These are phyloP conservation scores for Candida mattraensis DNA, from an alignment of 805 yeast species.

Conservation along the genomic window DNA sequence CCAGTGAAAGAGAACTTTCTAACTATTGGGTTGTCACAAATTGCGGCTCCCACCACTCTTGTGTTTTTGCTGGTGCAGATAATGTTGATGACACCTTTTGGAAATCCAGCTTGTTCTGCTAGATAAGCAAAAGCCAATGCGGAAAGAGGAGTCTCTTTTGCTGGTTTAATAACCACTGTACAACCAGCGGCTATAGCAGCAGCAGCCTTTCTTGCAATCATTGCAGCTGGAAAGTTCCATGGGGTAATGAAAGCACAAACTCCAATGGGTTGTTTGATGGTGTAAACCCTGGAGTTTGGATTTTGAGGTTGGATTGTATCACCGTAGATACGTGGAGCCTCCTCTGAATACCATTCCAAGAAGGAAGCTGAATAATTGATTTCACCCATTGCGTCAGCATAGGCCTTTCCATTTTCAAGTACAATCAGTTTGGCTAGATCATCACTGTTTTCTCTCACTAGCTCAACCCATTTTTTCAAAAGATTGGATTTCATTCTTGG, in stretches of 20 bases:
- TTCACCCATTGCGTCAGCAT: conserved; percentile 55
- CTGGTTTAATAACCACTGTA: conserved; percentile 74
- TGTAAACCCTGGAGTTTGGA: conserved; percentile 52
- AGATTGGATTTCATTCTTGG: conserved; percentile 40
- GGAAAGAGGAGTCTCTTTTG: conserved; percentile 70
- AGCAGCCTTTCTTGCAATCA: conserved; percentile 71
- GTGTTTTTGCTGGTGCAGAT: conserved; percentile 41
- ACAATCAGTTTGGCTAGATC: conserved; percentile 55
- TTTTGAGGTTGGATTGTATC: conserved; percentile 49
- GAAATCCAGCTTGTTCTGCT: conserved; percentile 64
- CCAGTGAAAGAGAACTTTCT: conserved; percentile 76
- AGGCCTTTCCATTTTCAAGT: conserved; percentile 57
- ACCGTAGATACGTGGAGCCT: conserved; percentile 66
- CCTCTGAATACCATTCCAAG: conserved; percentile 68
- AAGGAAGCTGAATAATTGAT: conserved; percentile 53
- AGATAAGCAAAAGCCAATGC: conserved; percentile 66
- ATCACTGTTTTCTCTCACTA: conserved; percentile 48
- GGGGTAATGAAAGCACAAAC: conserved; percentile 75
- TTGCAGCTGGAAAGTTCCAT: conserved; percentile 82
- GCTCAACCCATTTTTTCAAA: conserved; percentile 47
- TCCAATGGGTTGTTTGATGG: conserved; percentile 63
- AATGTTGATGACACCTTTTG: conserved; percentile 66
- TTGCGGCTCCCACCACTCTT: conserved; percentile 50
- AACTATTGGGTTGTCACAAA: conserved; percentile 52
- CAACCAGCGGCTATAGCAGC: conserved; percentile 82